Evolutionary conservation across 805 yeast species (phyloP).

Genomic region (Myxozyma mucilagina): DNA sequence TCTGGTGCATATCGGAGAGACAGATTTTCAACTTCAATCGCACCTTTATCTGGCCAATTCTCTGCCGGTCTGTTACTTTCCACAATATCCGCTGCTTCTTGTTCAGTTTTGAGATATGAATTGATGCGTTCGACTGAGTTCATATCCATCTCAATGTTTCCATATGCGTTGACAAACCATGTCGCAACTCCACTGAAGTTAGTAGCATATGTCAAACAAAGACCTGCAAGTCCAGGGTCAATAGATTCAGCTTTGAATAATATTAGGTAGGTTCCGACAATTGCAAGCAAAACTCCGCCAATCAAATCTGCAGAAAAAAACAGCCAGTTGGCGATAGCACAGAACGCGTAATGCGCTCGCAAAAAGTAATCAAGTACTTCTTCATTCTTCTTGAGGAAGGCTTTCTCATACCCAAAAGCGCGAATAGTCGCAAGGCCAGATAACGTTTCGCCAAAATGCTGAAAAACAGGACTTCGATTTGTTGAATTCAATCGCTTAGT

Average conservation of each 20-base stretch:
- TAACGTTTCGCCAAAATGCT: conserved; percentile 90
- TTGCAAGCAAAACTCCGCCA: conserved; percentile 75
- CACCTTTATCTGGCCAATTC: conserved; percentile 87
- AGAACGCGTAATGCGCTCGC: conserved; percentile 86
- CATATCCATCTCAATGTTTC: conserved; percentile 91
- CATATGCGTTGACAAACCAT: conserved; percentile 89
- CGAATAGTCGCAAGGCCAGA: conserved; percentile 91
- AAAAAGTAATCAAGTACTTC: conserved; percentile 76
- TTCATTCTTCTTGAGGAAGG: conserved; percentile 79
- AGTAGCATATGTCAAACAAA: conserved; percentile 87
- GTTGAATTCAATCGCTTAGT: conserved; percentile 85
- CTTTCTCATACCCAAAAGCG: conserved; percentile 88
- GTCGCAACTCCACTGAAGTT: conserved; percentile 83
- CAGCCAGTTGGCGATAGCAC: conserved; percentile 95
- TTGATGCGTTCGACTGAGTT: conserved; percentile 92
- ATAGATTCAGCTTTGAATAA: conserved; percentile 61
- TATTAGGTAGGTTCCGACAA: conserved; percentile 73
- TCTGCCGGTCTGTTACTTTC: conserved; percentile 65
- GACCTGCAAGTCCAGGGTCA: conserved; percentile 94
- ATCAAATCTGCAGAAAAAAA: conserved; percentile 77
- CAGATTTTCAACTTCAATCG: conserved; percentile 68
- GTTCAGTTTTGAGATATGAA: conserved; percentile 78
- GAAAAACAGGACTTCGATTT: conserved; percentile 91
- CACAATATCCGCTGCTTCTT: conserved; percentile 72
- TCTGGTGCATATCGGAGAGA: conserved; percentile 86